Conservation (phyloP, 257 asterid species). For the Salvia hispanica region DNA sequence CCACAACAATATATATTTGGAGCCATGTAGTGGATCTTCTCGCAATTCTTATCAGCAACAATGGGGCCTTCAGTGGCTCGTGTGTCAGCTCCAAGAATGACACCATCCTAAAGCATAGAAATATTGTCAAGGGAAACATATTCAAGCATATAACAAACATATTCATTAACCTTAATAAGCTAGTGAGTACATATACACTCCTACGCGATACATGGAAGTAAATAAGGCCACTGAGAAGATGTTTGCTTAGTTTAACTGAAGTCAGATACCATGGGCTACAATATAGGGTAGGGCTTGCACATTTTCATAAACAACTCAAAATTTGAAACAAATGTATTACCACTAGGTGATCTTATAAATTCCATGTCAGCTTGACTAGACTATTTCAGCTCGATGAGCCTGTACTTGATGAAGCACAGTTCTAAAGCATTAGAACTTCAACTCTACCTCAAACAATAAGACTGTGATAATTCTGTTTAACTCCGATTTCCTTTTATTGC, state of each 20-base stretch:
- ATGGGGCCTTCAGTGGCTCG: constrained; percentile 99
- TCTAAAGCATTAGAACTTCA: background rate
- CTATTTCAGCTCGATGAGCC: constrained; percentile 6
- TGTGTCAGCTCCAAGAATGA: constrained; percentile 98
- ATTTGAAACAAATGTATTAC: background rate
- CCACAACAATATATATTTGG: constrained; percentile 60
- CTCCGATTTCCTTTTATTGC: background rate
- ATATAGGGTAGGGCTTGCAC: background rate
- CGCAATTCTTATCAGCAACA: constrained; percentile 98
- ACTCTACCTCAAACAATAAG: background rate
- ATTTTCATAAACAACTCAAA: constrained; percentile 10
- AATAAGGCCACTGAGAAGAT: background rate
- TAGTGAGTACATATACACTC: background rate
- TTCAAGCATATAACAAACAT: constrained; percentile 11
- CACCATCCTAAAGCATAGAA: constrained; percentile 73
- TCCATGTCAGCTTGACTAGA: background rate
- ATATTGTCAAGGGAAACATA: constrained; percentile 21
- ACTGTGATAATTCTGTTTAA: background rate
- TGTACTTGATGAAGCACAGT: background rate
- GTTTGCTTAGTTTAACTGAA: background rate
- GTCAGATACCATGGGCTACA: background rate
- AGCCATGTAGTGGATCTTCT: constrained; percentile 92
- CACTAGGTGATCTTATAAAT: constrained; percentile 7
- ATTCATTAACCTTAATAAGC: background rate
- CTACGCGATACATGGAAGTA: constrained; percentile 1